Evolutionary conservation across 371 early-diverging fungal genomes (phyloP), one percentile per base, ranked within the genome.

Genomic region (Sporodiniella umbellata): DNA sequence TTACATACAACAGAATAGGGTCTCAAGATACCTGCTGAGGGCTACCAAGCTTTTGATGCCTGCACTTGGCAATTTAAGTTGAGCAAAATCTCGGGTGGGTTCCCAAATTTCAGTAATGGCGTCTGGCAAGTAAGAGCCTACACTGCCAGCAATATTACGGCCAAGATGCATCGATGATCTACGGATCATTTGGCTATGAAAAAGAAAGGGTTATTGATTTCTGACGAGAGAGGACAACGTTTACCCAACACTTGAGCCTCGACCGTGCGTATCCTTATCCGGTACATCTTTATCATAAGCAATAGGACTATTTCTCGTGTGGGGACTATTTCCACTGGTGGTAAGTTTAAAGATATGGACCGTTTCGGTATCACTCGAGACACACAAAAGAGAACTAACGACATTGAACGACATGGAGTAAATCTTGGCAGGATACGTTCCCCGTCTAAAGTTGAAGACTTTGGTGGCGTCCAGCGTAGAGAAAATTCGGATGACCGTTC

Each of bases 401-500:
- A 87, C 67, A 54, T 93, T 93, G 63, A 98, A 98, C 0, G 94
- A 79, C 42, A 98, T 81, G 18, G 91, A 94, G 58, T 86, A 90
- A 51, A 98, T 97, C 38, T 85, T 79, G 17, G 96, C 90, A 2
- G 93, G 85, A 60, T 93, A 94, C 5, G 95, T 82, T 45, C 98
- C 98, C 24, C 98, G 76, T 49, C 98, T 84, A 71, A 98, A 95
- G 68, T 97, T 96, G 62, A 82, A 90, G n/a, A 96, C 80, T 59
- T 91, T 88, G 53, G 87, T 79, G 24, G 90, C 95, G 48, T 86
- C 80, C 8, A 94, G 93, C 19, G 95, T 79, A 1, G 93, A 82
- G 58, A 94, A 97, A 8, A 98, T 94, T 14, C 98, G 87, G 47
- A 98, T 94, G 1, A 98, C 91, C 1, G 98, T 98, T 2, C 98